A percentile compares a stretch with the other conserved stretches of the same genome.
Evolutionary conservation across 2,329 filamentous ascomycete genomes (phyloP).

Genomic region (Pseudocercospora fijiensis): DNA sequence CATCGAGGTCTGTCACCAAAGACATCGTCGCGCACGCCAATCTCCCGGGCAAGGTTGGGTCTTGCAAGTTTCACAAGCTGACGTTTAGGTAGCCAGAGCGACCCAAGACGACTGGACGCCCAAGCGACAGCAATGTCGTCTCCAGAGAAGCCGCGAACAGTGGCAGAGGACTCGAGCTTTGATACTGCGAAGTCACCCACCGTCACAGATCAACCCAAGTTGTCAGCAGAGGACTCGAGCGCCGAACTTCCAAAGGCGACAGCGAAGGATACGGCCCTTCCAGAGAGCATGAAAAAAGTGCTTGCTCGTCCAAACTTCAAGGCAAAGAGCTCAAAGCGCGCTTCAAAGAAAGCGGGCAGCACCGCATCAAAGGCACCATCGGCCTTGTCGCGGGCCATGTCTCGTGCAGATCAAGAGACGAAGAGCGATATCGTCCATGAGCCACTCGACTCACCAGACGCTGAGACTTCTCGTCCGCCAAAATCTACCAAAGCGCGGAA

Average conservation of each 20-base stretch:
- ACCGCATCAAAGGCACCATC: background rate
- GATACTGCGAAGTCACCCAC: background rate
- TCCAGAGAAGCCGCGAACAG: background rate
- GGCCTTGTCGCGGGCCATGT: background rate
- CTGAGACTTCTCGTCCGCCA: no score
- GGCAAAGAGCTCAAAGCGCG: background rate
- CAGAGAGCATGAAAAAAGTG: no score
- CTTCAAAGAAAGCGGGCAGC: background rate
- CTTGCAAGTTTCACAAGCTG: background rate
- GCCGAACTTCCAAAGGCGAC: background rate
- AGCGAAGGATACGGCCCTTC: background rate
- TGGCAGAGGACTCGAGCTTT: background rate
- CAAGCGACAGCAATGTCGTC: background rate
- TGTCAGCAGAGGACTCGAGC: background rate
- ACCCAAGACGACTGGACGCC: background rate
- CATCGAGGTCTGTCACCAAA: background rate
- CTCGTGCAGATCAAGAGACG: background rate
- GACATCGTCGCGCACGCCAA: no score
- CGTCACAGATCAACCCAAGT: background rate
- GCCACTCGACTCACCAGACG: background rate
- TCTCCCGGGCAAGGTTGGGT: background rate
- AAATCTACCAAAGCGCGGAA: background rate
- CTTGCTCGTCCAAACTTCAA: background rate
- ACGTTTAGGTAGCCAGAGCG: background rate
- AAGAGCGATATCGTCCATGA: background rate